Conservation (phyloP, 192 early-diverging fungal species). For the Backusella luteola region DNA sequence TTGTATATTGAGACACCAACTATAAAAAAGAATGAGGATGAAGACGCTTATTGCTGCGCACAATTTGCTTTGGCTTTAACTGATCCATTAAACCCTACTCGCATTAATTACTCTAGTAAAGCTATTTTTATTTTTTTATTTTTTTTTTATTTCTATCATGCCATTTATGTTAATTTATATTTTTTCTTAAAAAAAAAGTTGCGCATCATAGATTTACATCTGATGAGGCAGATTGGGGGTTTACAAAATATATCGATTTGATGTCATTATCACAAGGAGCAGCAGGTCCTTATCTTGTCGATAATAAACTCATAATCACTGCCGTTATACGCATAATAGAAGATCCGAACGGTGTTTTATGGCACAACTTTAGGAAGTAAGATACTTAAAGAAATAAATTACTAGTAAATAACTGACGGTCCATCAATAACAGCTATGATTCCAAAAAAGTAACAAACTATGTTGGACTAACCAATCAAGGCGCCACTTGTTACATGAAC, state of each 20-base stretch:
- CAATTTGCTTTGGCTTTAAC: constrained; percentile 75
- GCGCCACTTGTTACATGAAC: constrained; percentile 99
- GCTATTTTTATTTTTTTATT: background rate
- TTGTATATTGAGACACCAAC: constrained; percentile 69
- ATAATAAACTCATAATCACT: constrained; percentile 62
- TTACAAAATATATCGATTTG: constrained; percentile 70
- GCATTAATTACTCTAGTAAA: constrained; percentile 43
- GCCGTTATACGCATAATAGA: constrained; percentile 73
- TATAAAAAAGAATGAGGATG: constrained; percentile 62
- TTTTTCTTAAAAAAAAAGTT: background rate
- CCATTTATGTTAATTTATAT: background rate
- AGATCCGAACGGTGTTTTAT: constrained; percentile 89
- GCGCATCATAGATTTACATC: constrained; percentile 82
- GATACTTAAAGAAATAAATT: background rate
- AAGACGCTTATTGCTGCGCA: constrained; percentile 79
- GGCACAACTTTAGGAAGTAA: constrained; percentile 91
- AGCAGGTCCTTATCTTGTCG: constrained; percentile 58
- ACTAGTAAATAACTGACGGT: background rate
- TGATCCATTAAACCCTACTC: constrained; percentile 66
- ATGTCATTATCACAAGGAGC: constrained; percentile 36
- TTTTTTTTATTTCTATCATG: background rate
- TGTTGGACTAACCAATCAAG: constrained; percentile 95
- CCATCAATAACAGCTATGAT: constrained; percentile 60
- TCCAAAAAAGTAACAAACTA: constrained; percentile 87
- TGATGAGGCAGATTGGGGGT: constrained; percentile 93